A percentile compares a stretch with the other conserved stretches of the same genome.
Conservation (phyloP, 495 filamentous ascomycete genomes). For the Cladorrhinum samala region DNA sequence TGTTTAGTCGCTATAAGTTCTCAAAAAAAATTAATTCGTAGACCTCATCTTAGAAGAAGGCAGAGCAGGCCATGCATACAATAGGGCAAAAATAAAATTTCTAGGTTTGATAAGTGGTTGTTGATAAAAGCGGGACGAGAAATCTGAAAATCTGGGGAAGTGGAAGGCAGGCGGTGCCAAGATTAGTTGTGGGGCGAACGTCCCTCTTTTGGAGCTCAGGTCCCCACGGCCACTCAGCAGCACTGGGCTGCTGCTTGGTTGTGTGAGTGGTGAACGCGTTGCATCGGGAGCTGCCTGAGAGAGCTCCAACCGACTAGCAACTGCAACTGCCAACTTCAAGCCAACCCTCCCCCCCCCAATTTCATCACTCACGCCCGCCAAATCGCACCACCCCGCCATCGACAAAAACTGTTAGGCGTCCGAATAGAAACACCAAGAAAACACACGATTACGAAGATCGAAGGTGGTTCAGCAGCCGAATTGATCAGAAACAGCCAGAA, state of each 20-base stretch:
- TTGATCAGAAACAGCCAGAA: constrained; percentile 40
- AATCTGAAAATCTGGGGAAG: background rate
- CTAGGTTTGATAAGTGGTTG: too few relatives aligned
- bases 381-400: too few relatives aligned
- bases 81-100: too few relatives aligned
- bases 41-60: too few relatives aligned
- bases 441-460: background rate
- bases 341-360: constrained; percentile 1
- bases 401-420: too few relatives aligned
- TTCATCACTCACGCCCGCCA: background rate
- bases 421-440: background rate
- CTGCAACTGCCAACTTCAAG: background rate
- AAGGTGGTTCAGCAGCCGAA: too few relatives aligned
- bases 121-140: too few relatives aligned
- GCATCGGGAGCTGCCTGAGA: constrained; percentile 23
- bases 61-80: too few relatives aligned
- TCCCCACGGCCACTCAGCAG: constrained; percentile 1
- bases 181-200: background rate
- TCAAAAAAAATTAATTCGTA: too few relatives aligned
- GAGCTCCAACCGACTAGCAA: constrained; percentile 6
- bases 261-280: constrained; percentile 12
- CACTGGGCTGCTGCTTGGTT: background rate
- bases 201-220: background rate
- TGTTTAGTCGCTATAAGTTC: too few relatives aligned
- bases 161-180: background rate